A percentile compares a stretch with the other conserved stretches of the same genome.
phyloP scores from a whole-genome alignment of 495 filamentous ascomycete genomes.

The Oidiodendron maius region DNA sequence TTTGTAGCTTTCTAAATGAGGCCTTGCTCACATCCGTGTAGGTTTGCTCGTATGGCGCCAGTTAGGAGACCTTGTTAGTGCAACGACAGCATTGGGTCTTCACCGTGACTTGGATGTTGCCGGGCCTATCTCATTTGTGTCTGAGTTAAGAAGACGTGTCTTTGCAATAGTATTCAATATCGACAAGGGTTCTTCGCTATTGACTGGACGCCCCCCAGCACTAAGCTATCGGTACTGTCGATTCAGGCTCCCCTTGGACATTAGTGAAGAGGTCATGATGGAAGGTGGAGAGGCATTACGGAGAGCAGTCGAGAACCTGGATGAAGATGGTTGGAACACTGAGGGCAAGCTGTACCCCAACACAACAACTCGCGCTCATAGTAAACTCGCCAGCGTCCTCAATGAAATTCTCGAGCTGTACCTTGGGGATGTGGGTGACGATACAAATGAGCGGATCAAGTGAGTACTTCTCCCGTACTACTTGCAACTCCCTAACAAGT shows the following conservation, averaged over 20 bases:
- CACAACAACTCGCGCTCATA: constrained; percentile 4
- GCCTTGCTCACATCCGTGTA: too few species aligned
- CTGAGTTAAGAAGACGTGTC: constrained; percentile 13
- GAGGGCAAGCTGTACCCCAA: constrained; percentile 7
- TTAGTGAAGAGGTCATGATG: constrained; percentile 20
- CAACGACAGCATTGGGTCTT: constrained; percentile 17
- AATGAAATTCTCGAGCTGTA: constrained; percentile 20
- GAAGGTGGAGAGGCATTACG: constrained; percentile 12
- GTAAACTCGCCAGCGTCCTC: constrained; percentile 7
- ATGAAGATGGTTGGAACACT: constrained; percentile 19
- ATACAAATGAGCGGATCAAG: constrained; percentile 14
- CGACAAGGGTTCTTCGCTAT: constrained; percentile 13
- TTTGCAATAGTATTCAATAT: constrained; percentile 14
- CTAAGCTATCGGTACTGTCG: constrained; percentile 12
- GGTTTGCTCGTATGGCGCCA: constrained; percentile 21
- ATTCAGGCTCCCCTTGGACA: constrained; percentile 14
- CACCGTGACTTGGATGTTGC: constrained; percentile 16
- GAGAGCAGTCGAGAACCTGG: constrained; percentile 9
- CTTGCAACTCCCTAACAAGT: not conserved
- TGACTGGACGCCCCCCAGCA: constrained; percentile 19
- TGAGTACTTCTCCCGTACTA: not conserved
- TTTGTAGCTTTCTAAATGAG: not conserved
- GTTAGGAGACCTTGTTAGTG: constrained; percentile 18
- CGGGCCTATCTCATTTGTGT: constrained; percentile 10
- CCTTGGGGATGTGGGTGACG: constrained; percentile 13